A percentile compares a stretch with the other conserved stretches of the same genome.
phyloP scores from a whole-genome alignment of 2,329 filamentous ascomycete species.

The Colletotrichum spinosum region DNA sequence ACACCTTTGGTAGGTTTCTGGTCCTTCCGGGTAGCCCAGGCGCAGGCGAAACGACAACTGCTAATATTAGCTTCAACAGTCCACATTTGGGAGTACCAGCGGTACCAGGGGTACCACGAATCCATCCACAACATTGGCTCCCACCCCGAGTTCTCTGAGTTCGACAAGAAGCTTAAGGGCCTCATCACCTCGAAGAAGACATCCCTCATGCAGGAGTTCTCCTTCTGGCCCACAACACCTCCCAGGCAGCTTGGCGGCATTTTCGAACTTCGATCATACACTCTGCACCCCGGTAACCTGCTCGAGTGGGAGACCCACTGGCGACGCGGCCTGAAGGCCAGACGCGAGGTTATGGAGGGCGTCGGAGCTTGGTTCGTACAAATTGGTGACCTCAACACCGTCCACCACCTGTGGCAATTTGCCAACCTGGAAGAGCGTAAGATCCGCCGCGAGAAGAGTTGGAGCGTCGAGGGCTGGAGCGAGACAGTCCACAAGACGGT shows the following conservation, averaged over 20 bases:
- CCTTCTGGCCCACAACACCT: conserved; percentile 96
- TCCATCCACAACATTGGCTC: conserved; percentile 86
- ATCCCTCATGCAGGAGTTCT: conserved; percentile 99
- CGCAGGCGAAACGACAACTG: conserved; percentile 16
- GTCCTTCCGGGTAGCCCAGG: conserved; percentile 3
- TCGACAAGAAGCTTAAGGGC: conserved; percentile 86
- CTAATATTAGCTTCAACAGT: conserved; percentile 65
- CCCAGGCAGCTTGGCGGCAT: conserved; percentile 91
- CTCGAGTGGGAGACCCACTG: conserved; percentile 99
- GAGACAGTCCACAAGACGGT: conserved; percentile 99
- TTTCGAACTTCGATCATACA: conserved; percentile 97
- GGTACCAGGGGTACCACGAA: conserved; percentile 94
- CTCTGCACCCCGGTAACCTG: conserved; percentile 92
- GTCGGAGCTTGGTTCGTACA: conserved; percentile 99
- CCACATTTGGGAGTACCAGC: conserved; percentile 99
- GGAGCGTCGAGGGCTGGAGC: conserved; percentile 94
- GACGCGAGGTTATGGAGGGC: conserved; percentile 97
- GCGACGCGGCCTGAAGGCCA: conserved; percentile 89
- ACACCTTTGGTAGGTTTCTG: conserved; percentile 83
- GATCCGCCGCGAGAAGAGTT: conserved; percentile 90
- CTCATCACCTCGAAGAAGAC: conserved; percentile 87
- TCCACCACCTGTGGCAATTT: conserved; percentile 99
- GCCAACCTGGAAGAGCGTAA: conserved; percentile 96
- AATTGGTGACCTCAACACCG: conserved; percentile 96
- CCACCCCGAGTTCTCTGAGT: conserved; percentile 85